These are phyloP conservation scores for Pythium coloratum DNA, from an alignment of 352 stramenopile genomes.

Conservation along the genomic window DNA sequence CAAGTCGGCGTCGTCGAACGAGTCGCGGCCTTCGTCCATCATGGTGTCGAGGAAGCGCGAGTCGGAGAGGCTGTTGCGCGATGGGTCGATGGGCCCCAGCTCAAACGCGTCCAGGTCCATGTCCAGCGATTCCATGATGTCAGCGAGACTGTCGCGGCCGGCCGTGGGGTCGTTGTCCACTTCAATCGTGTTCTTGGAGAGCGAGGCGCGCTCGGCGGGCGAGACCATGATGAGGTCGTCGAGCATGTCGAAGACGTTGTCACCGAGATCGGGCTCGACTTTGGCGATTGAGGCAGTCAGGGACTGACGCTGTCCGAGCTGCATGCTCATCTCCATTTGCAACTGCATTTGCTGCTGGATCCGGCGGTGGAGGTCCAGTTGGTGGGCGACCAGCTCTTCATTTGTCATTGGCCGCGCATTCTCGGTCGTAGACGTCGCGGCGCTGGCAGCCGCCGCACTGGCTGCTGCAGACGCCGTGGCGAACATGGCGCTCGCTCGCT, in stretches of 20 bases:
- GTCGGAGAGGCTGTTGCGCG: slow-evolving; percentile 24
- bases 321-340: slow-evolving; percentile 84
- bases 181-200: slow-evolving; percentile 55
- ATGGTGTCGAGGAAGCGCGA: slow-evolving; percentile 17
- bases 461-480: slow-evolving; percentile 28
- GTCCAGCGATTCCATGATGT: slow-evolving; percentile 84
- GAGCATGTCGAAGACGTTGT: slow-evolving; percentile 89
- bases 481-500: slow-evolving; percentile 22
- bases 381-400: slow-evolving; percentile 76
- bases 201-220: slow-evolving; percentile 49
- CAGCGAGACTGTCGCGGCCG: slow-evolving; percentile 66
- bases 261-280: slow-evolving; percentile 76
- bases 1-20: slow-evolving; percentile 63
- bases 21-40: slow-evolving; percentile 50
- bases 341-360: slow-evolving; percentile 88
- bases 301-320: slow-evolving; percentile 54
- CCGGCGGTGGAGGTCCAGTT: slow-evolving; percentile 80
- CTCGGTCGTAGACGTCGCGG: slow-evolving; percentile 20
- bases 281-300: slow-evolving; percentile 65
- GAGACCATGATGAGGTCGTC: slow-evolving; percentile 87
- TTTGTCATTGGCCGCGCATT: slow-evolving; percentile 57
- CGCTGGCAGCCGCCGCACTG: slow-evolving; percentile 22
- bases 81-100: slow-evolving; percentile 34
- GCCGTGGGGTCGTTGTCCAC: slow-evolving; percentile 37
- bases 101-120: slow-evolving; percentile 84